These are phyloP conservation scores for Trametes sanguinea DNA, from an alignment of 768 basidiomycete species.

Conservation along the genomic window DNA sequence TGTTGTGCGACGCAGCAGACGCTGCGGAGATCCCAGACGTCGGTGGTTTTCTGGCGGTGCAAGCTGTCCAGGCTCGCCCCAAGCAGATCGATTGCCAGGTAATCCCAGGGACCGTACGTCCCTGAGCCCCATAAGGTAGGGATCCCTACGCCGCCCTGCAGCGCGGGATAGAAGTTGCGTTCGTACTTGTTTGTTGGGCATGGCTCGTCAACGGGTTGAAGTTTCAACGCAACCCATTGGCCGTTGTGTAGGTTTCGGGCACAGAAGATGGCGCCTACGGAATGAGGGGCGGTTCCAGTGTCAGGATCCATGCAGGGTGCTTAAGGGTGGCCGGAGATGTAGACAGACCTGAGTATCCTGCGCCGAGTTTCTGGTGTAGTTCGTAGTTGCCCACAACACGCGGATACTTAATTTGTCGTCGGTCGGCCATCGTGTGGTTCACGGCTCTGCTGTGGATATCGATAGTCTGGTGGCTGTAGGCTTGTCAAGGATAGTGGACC, in stretches of 20 bases:
- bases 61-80: constrained; percentile 69
- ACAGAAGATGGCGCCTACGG: constrained; percentile 66
- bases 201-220: constrained; percentile 68
- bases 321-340: background rate
- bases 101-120: constrained; percentile 34
- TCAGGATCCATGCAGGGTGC: background rate
- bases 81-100: constrained; percentile 74
- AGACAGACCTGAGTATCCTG: constrained; percentile 69
- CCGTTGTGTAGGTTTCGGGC: constrained; percentile 59
- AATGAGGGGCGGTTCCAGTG: background rate
- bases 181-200: constrained; percentile 80
- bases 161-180: constrained; percentile 62
- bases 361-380: constrained; percentile 60
- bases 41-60: constrained; percentile 55
- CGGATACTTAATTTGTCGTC: constrained; percentile 28
- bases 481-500: background rate
- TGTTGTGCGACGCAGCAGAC: constrained; percentile 78
- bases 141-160: constrained; percentile 76
- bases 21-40: constrained; percentile 66
- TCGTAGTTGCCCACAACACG: constrained; percentile 59
- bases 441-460: background rate
- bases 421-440: background rate
- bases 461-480: constrained; percentile 16
- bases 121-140: constrained; percentile 65
- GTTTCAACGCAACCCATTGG: constrained; percentile 70